A percentile compares a stretch with the other conserved stretches of the same genome.
phyloP scores from a whole-genome alignment of 140 eudicot species.

The Senecio squalidus region DNA sequence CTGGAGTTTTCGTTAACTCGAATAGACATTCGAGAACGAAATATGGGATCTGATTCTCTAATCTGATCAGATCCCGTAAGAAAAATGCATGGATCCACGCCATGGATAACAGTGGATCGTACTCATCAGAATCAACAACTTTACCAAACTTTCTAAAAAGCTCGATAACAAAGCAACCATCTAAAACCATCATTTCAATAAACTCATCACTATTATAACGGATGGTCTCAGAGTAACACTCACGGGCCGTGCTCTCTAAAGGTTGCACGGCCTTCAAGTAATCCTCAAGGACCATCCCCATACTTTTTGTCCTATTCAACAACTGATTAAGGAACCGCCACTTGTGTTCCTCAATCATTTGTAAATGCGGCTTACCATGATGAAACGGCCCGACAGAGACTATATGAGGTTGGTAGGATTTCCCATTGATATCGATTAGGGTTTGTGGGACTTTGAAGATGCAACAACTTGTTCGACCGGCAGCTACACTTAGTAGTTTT shows the following conservation, averaged over 20 bases:
- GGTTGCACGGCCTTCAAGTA: conserved; percentile 33
- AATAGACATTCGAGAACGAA: conserved; percentile 51
- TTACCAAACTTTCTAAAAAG: conserved; percentile 28
- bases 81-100: conserved; percentile 41
- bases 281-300: conserved; percentile 35
- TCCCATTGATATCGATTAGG: conserved; percentile 49
- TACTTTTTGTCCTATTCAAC: conserved; percentile 19
- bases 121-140: conserved; percentile 11
- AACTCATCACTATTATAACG: conserved; percentile 31
- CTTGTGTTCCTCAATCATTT: conserved; percentile 57
- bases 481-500: conserved; percentile 39
- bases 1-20: conserved; percentile 33
- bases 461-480: conserved; percentile 58
- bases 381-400: conserved; percentile 59
- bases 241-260: conserved; percentile 17
- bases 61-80: conserved; percentile 31
- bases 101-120: conserved; percentile 33
- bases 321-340: conserved; percentile 37
- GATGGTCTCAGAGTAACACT: conserved; percentile 32
- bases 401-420: conserved; percentile 53
- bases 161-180: conserved; percentile 47
- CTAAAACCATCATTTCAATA: conserved; percentile 49
- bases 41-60: conserved; percentile 45
- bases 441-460: conserved; percentile 68
- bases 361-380: conserved; percentile 40